Percentiles rank a stretch among this genome's conserved stretches.
These are phyloP conservation scores for Chaetomium olivaceum DNA, from an alignment of 2,329 filamentous ascomycete genomes.

Conservation along the genomic window DNA sequence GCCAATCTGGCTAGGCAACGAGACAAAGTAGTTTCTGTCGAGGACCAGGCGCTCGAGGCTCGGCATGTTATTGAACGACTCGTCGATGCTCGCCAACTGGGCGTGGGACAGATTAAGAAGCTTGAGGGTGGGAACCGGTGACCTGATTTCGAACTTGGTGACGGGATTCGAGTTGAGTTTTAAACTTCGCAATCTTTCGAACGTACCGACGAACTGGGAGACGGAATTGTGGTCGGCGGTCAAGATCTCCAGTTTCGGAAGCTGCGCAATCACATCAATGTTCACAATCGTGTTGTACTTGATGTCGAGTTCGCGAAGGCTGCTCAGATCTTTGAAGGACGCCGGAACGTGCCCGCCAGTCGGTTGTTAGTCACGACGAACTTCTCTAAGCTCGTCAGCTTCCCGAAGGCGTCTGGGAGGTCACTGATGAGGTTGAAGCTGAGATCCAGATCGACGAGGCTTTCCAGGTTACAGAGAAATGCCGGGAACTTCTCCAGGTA, in stretches of 20 bases:
- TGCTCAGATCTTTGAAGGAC: slow-evolving; percentile 71
- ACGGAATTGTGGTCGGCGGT: slow-evolving; percentile 91
- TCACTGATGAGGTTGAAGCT: slow-evolving; percentile 90
- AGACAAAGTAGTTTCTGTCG: slow-evolving; percentile 95
- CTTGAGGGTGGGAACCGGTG: slow-evolving; percentile 77
- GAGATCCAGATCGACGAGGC: slow-evolving; percentile 87
- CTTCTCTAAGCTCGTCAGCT: slow-evolving; percentile 76
- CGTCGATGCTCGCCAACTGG: slow-evolving; percentile 87
- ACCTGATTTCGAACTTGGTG: slow-evolving; percentile 84
- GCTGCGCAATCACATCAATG: slow-evolving; percentile 80
- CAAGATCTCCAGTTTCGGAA: slow-evolving; percentile 85
- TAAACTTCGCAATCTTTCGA: slow-evolving; percentile 77
- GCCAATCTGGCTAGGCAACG: slow-evolving; percentile 81
- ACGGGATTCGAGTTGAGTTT: slow-evolving; percentile 94
- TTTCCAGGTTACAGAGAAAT: slow-evolving; percentile 79
- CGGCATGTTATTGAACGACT: slow-evolving; percentile 81
- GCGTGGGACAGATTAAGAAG: slow-evolving; percentile 87
- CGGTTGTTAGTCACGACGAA: slow-evolving; percentile 96
- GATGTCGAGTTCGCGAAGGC: slow-evolving; percentile 86
- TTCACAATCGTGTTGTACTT: slow-evolving; percentile 88
- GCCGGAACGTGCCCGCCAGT: slow-evolving; percentile 69
- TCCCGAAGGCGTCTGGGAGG: slow-evolving; percentile 76
- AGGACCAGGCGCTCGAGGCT: slow-evolving; percentile 85
- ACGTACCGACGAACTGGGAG: slow-evolving; percentile 86
- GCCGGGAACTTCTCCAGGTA: slow-evolving; percentile 81